Percentiles rank a stretch among this genome's conserved stretches.
Evolutionary conservation across 495 filamentous ascomycete genomes (phyloP).

Genomic region (Penicilliopsis zonata): DNA sequence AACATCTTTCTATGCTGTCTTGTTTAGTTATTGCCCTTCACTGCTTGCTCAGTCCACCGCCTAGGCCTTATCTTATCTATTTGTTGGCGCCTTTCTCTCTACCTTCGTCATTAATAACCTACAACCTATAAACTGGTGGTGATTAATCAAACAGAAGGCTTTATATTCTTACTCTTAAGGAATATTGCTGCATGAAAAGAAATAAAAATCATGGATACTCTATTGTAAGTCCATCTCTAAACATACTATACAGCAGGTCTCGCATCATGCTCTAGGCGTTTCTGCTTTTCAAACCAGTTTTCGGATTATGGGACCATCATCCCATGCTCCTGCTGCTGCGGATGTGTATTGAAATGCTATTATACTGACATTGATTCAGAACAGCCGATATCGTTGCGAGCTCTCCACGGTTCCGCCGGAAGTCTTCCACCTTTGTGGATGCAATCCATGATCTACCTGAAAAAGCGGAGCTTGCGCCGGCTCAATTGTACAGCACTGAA

Average conservation of each 20-base stretch:
- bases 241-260: too few relatives aligned
- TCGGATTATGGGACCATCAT: too few relatives aligned
- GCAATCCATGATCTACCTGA: conserved; percentile 89
- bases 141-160: too few relatives aligned
- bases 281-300: too few relatives aligned
- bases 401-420: conserved; percentile 70
- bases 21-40: too few relatives aligned
- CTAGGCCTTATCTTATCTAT: conserved; percentile 1
- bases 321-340: too few relatives aligned
- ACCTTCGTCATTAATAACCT: neutral
- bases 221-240: too few relatives aligned
- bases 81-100: neutral
- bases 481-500: conserved; percentile 96
- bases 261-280: too few relatives aligned
- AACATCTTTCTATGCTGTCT: too few relatives aligned
- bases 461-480: conserved; percentile 78
- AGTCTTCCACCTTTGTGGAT: conserved; percentile 92
- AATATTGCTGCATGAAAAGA: too few relatives aligned
- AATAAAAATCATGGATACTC: conserved; percentile 57
- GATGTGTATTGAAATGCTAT: neutral
- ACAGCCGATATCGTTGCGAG: conserved; percentile 82
- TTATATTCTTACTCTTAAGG: conserved; percentile 2
- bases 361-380: conserved; percentile 19
- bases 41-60: too few relatives aligned
- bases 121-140: neutral